phyloP scores from a whole-genome alignment of 352 stramenopile genomes.

The Phytophthora ohioensis region DNA sequence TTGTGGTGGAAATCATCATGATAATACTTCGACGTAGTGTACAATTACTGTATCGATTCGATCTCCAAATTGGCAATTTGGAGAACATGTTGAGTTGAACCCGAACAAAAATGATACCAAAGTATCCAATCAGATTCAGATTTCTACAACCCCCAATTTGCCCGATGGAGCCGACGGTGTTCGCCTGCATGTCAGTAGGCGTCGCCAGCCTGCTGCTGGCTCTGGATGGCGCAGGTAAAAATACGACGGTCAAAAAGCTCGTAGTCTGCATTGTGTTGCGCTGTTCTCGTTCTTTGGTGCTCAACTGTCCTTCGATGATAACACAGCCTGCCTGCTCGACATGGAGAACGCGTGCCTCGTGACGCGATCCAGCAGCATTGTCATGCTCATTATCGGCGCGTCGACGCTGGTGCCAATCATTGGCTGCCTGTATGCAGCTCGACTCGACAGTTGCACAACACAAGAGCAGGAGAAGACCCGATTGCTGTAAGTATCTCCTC shows the following conservation, averaged over 20 bases:
- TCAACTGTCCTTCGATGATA: not conserved
- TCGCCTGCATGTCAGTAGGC: constrained; percentile 57
- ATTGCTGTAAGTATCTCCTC: constrained; percentile 49
- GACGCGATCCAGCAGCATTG: constrained; percentile 58
- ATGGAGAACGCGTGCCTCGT: constrained; percentile 54
- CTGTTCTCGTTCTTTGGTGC: no score
- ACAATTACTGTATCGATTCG: no score
- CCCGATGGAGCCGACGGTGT: constrained; percentile 66
- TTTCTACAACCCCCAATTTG: not conserved
- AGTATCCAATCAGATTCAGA: constrained; percentile 26
- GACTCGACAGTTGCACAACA: constrained; percentile 37
- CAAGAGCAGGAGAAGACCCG: constrained; percentile 36
- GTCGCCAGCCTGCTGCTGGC: constrained; percentile 53
- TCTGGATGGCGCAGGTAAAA: constrained; percentile 50
- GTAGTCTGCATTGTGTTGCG: not conserved
- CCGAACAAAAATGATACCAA: constrained; percentile 12
- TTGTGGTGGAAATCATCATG: no score
- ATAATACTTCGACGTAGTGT: no score
- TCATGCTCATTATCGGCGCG: constrained; percentile 68
- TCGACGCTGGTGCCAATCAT: constrained; percentile 59
- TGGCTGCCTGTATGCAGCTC: constrained; percentile 51
- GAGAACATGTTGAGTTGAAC: not conserved
- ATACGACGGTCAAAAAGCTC: not conserved
- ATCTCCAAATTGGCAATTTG: not conserved
- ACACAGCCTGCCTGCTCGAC: constrained; percentile 46